Base-by-base conservation (phyloP, 495 filamentous ascomycete genomes). In the Penicillium coprophilum region DNA sequence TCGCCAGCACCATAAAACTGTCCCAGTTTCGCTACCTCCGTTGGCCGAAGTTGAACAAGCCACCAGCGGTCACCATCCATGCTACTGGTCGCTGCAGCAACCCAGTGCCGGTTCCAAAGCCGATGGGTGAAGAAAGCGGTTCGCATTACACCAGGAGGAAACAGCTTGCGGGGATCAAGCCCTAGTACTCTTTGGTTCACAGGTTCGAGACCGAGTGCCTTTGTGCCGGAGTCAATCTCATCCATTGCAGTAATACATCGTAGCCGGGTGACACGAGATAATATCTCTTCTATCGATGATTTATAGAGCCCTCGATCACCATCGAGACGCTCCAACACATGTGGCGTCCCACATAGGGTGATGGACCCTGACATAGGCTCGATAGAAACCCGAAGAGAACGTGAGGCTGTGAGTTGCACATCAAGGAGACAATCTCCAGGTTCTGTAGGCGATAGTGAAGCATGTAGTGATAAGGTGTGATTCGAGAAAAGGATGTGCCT, bases 21-120 rank as follows among this genome's bases (percentile, higher is more conserved):
- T 36, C 53, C 57, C 20, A 20, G 32, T 27, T 56, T 61, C 32
- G 58, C 15, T 20, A 61, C 6, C 19, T 58, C 52, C 31, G 59
- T 28, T 41, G 69, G 46, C 47, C 63, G 65, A 75, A 86, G 62
- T 69, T 87, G 84, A 32, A 88, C 69, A 53, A 92, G 71, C 82
- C 86, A 92, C 86, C 89, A 94, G 28, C 72, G 76, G 69, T 94
- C 88, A 38, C 89, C 88, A 60, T 81, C 81, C 69, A 89, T 79
- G 68, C 86, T 87, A 62, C 87, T 79, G 48, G 80, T 87, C 43
- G 87, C 79, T 43, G 85, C 81, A 44, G 89, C 70, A 57, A 85
- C 79, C 89, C 89, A 94, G 53, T 82, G 77, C 28, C 78, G 70
- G 15, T 74, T 71, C 86, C 89, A 93, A 9, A 79, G 71, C 32